Evolutionary conservation across 352 stramenopile genomes (phyloP), one percentile per base, ranked within the genome.

Genomic region (Globisporangium middletonii): DNA sequence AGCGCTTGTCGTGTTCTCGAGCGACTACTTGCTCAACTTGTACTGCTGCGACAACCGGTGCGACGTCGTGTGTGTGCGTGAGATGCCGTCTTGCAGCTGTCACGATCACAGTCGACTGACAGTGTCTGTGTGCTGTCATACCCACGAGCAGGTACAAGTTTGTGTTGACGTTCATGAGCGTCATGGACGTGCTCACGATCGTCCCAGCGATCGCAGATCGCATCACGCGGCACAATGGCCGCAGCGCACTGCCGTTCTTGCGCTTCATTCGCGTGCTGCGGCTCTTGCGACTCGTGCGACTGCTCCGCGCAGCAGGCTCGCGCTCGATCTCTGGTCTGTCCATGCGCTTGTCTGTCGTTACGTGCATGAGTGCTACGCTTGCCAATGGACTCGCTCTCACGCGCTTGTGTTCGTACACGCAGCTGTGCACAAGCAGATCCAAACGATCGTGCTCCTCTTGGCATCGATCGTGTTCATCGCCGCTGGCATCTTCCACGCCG

Each of bases 391-490:
- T 23, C 23, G 23, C 23, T 23, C 23, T 23, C 18, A n/a, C 23
- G 1, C 4, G 45, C 18, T 44, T 7, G 26, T 42, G 37, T 49
- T 28, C 35, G 43, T 42, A 42, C 6, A 16, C 30, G 3, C 50
- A 73, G 75, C 78, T 19, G 73, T 88, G 16, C 75, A 86, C 50
- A 85, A 81, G 57, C 78, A 86, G 62, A 73, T 88, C 6, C 74
- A 82, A 60, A 80, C 72, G 15, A 79, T 88, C 52, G 50, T 79
- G n/a, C 67, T 88, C 33, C 69, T 88, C 27, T 77, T 79, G 46
- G 75, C 72, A 27, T 84, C 73, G 64, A 79, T 88, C 43, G 66
- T 86, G 16, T 88, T 88, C 61, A 81, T 88, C 19, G 68, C 77
- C 4, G 77, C 77, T 1, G 75, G 75, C 3, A 54, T 86, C 23